Evolutionary conservation across 768 basidiomycete species (phyloP).

Genomic region (Tricholoma furcatifolium): DNA sequence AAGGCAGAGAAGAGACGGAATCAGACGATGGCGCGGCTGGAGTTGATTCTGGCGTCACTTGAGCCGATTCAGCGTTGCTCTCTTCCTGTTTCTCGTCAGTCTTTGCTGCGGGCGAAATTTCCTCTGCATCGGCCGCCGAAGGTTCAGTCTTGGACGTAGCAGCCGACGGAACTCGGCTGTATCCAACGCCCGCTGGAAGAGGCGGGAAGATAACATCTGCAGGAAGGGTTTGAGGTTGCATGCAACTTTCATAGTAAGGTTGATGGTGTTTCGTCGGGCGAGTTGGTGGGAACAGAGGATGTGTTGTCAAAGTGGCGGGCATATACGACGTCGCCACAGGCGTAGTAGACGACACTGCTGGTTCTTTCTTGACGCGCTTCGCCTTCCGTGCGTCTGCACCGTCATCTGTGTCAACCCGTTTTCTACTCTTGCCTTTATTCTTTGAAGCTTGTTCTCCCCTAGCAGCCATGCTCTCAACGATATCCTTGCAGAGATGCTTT

Average conservation of each 20-base stretch:
- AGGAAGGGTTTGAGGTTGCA: conserved; percentile 44
- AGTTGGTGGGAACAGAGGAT: conserved; percentile 48
- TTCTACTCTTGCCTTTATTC: conserved; percentile 34
- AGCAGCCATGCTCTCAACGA: conserved; percentile 33
- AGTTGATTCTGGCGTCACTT: conserved; percentile 22
- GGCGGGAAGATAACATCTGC: conserved; percentile 76
- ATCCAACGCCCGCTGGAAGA: conserved; percentile 49
- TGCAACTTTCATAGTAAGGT: conserved; percentile 67
- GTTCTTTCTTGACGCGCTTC: conserved; percentile 48
- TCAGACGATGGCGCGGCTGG: conserved; percentile 38
- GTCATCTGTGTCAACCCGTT: conserved; percentile 37
- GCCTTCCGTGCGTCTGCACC: conserved; percentile 38
- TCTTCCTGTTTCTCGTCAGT: conserved; percentile 5
- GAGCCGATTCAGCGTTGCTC: conserved; percentile 2
- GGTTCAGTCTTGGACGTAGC: conserved; percentile 22
- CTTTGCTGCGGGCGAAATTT: background rate
- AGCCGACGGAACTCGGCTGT: conserved; percentile 24
- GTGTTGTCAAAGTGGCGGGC: conserved; percentile 26
- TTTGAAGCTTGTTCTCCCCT: conserved; percentile 31
- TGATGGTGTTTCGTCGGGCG: conserved; percentile 67
- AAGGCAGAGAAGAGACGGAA: no score
- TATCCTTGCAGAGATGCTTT: conserved; percentile 57
- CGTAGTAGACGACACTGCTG: conserved; percentile 17
- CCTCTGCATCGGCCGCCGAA: conserved; percentile 20
- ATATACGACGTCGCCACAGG: conserved; percentile 22